Percentiles rank a stretch among this genome's conserved stretches.
phyloP scores from a whole-genome alignment of 1,284 basidiomycete species.

The Marasmius oreades region DNA sequence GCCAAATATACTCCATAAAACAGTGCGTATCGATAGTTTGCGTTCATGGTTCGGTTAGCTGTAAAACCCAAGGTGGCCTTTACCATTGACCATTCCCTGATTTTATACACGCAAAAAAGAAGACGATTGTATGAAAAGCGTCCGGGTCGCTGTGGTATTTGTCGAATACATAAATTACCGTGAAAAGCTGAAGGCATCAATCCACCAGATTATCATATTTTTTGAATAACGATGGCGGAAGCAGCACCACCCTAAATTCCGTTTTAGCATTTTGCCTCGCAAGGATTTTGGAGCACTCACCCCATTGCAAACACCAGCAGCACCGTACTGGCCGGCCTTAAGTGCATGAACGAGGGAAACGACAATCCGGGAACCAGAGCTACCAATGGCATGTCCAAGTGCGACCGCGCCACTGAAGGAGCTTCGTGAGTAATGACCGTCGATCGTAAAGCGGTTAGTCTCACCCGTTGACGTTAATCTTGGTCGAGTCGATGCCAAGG shows the following conservation, averaged over 20 bases:
- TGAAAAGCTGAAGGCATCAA: not conserved
- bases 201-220: conserved; percentile 47
- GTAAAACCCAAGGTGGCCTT: too few relatives aligned
- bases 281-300: conserved; percentile 44
- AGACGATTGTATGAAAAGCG: too few relatives aligned
- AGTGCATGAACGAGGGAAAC: conserved; percentile 92
- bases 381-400: conserved; percentile 94
- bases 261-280: not conserved
- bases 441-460: conserved; percentile 25
- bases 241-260: conserved; percentile 80
- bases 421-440: conserved; percentile 4
- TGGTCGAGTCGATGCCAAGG: conserved; percentile 78
- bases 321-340: conserved; percentile 94
- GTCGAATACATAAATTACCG: not conserved
- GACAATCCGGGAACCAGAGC: conserved; percentile 92
- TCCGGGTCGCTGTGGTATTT: too few relatives aligned
- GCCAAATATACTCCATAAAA: too few relatives aligned
- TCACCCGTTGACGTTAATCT: conserved; percentile 91
- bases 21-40: too few relatives aligned
- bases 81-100: too few relatives aligned
- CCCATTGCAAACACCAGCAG: conserved; percentile 97
- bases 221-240: conserved; percentile 87
- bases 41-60: too few relatives aligned
- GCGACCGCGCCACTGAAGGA: conserved; percentile 82
- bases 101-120: too few relatives aligned